Conservation (phyloP, 148 eudicot genomes). For the Rhododendron simsii region DNA sequence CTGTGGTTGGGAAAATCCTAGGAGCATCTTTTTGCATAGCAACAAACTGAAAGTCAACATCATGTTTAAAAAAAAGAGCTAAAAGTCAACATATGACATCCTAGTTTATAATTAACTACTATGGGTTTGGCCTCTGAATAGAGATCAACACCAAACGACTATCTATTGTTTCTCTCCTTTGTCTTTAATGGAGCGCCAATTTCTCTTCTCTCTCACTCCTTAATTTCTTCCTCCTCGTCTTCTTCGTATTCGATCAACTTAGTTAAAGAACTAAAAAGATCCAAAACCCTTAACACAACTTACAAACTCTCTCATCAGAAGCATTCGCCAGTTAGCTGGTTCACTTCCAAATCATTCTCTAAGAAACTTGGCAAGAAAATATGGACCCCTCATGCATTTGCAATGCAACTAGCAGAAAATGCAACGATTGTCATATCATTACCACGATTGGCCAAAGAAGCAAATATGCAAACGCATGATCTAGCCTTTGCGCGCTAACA, state of each 20-base stretch:
- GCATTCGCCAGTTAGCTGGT: neutral
- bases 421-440: neutral
- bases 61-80: no score
- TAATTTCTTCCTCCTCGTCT: neutral
- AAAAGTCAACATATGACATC: no score
- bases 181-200: neutral
- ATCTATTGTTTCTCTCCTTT: neutral
- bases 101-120: no score
- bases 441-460: neutral
- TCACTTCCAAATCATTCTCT: slow-evolving; percentile 2
- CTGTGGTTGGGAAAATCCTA: neutral
- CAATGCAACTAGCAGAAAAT: slow-evolving; percentile 8
- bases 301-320: neutral
- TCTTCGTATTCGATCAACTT: neutral
- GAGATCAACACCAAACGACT: neutral
- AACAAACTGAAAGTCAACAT: no score
- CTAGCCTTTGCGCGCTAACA: neutral
- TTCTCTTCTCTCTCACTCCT: neutral
- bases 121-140: no score
- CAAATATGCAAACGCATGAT: neutral
- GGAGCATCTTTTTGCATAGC: neutral
- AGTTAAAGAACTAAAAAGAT: neutral
- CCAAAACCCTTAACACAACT: neutral
- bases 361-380: neutral
- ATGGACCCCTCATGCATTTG: slow-evolving; percentile 6